Conservation (phyloP, 345 rosid genomes). For the Tarenaya hassleriana region DNA sequence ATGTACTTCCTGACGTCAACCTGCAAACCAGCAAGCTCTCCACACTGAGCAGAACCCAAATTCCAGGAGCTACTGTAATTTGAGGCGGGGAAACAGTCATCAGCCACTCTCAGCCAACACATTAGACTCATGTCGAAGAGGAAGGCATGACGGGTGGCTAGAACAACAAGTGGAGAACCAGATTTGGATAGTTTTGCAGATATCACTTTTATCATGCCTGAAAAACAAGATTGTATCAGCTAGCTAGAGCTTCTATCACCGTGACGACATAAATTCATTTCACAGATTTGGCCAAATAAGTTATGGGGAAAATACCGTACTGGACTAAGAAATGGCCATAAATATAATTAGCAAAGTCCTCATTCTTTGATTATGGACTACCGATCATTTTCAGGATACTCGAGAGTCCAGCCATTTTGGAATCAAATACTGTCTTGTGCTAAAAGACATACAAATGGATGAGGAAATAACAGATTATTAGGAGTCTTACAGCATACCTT, state of each 20-base stretch:
- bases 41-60: slow-evolving; percentile 74
- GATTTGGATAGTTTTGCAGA: slow-evolving; percentile 91
- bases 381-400: too few relatives aligned
- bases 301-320: too few relatives aligned
- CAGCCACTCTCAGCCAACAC: slow-evolving; percentile 98
- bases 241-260: slow-evolving; percentile 13
- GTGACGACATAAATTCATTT: not conserved
- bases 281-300: not conserved
- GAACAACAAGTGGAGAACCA: slow-evolving; percentile 89
- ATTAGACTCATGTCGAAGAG: slow-evolving; percentile 78
- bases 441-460: not conserved
- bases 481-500: slow-evolving; percentile 15
- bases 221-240: slow-evolving; percentile 20
- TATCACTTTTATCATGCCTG: slow-evolving; percentile 83
- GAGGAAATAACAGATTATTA: slow-evolving; percentile 7
- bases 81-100: slow-evolving; percentile 98
- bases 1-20: slow-evolving; percentile 89
- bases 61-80: slow-evolving; percentile 92
- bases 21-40: slow-evolving; percentile 92
- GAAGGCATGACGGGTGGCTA: slow-evolving; percentile 93
- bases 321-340: too few relatives aligned
- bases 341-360: too few relatives aligned
- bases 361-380: too few relatives aligned
- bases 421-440: slow-evolving; percentile 2
- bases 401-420: not conserved